A percentile compares a stretch with the other conserved stretches of the same genome.
These are phyloP conservation scores for Penicillium ucsense DNA, from an alignment of 495 filamentous ascomycete species.

Conservation along the genomic window DNA sequence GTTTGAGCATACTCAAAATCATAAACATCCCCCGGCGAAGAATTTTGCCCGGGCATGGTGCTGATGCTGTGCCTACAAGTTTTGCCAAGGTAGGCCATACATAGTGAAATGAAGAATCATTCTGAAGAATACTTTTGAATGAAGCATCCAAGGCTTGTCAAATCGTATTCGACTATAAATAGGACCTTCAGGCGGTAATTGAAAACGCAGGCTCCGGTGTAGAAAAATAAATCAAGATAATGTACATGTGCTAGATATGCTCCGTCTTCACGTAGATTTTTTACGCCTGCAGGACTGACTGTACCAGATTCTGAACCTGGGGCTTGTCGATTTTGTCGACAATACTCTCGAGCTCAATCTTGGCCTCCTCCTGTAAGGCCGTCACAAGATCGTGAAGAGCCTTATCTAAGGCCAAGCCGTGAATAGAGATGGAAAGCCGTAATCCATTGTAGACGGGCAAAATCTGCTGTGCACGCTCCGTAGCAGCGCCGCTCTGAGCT, in stretches of 20 bases:
- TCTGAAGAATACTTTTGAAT: not conserved
- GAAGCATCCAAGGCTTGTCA: no score
- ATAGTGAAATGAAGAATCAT: not conserved
- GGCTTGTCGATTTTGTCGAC: not conserved
- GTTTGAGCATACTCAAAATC: not conserved
- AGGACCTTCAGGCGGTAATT: constrained; percentile 9
- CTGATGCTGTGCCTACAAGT: no score
- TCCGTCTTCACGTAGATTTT: not conserved
- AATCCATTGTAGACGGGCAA: constrained; percentile 25
- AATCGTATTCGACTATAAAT: not conserved
- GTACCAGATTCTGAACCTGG: not conserved
- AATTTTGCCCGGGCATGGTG: no score
- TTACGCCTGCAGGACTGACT: not conserved
- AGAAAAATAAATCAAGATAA: constrained; percentile 10
- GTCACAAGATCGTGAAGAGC: not conserved
- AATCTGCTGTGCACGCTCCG: constrained; percentile 19
- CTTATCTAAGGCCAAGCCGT: constrained; percentile 7
- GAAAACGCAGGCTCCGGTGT: constrained; percentile 17
- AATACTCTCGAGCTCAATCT: constrained; percentile 12
- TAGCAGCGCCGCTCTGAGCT: constrained; percentile 1
- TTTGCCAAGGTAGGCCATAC: not conserved
- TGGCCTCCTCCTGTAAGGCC: constrained; percentile 4
- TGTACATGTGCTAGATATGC: constrained; percentile 13
- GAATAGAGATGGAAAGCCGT: constrained; percentile 9
- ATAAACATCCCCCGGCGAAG: no score